phyloP scores from a whole-genome alignment of 305 asterid genomes.

The Striga hermonthica region DNA sequence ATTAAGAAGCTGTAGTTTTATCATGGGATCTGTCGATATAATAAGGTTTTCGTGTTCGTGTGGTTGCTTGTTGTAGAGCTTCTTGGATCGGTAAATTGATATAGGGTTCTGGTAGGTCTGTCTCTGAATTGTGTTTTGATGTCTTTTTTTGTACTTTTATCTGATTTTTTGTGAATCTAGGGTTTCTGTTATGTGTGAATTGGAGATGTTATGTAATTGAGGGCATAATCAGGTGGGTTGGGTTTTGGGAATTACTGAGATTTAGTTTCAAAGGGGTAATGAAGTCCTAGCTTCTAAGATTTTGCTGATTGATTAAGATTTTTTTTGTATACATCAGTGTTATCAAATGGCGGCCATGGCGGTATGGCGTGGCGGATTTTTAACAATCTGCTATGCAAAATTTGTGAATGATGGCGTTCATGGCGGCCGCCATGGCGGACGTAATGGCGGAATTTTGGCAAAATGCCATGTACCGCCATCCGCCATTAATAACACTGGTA shows the following conservation, averaged over 20 bases:
- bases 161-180: slow-evolving; percentile 32
- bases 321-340: no score
- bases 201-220: slow-evolving; percentile 18
- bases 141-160: slow-evolving; percentile 13
- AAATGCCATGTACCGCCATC: no score
- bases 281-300: not conserved
- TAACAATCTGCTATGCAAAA: no score
- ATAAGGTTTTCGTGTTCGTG: slow-evolving; percentile 46
- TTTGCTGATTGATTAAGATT: not conserved
- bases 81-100: slow-evolving; percentile 40
- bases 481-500: no score
- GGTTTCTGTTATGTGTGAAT: slow-evolving; percentile 44
- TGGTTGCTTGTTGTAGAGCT: slow-evolving; percentile 24
- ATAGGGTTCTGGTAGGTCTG: slow-evolving; percentile 42
- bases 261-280: not conserved
- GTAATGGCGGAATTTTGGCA: no score
- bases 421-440: no score
- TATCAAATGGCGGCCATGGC: no score
- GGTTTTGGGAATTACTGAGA: slow-evolving; percentile 20
- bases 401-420: no score
- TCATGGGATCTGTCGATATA: slow-evolving; percentile 31
- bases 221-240: slow-evolving; percentile 11
- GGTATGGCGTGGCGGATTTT: no score
- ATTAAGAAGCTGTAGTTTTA: slow-evolving; percentile 27
- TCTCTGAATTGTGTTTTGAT: slow-evolving; percentile 31